phyloP scores from a whole-genome alignment of 2,329 filamentous ascomycete genomes.

The Mycosphaerella sp. region DNA sequence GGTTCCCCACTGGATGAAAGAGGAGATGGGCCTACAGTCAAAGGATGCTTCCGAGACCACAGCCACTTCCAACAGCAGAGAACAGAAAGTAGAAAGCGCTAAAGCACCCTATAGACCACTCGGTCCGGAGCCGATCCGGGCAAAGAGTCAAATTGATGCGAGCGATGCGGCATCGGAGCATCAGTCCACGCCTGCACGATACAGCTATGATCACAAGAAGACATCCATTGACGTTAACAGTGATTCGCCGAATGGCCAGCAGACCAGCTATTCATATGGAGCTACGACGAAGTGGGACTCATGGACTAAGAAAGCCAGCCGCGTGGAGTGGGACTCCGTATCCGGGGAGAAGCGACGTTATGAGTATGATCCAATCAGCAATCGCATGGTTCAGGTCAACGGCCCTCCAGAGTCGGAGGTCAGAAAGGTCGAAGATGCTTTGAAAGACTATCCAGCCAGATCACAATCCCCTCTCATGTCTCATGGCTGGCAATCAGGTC shows the following conservation, averaged over 20 bases:
- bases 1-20: conserved; percentile 29
- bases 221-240: conserved; percentile 7
- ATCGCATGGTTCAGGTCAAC: conserved; percentile 32
- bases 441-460: conserved; percentile 11
- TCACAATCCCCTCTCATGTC: conserved; percentile 15
- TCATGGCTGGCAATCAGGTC: conserved; percentile 12
- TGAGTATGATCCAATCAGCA: conserved; percentile 36
- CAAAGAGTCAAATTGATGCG: conserved; percentile 10
- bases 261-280: conserved; percentile 24
- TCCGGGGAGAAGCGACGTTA: conserved; percentile 26
- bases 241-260: conserved; percentile 17
- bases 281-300: conserved; percentile 31
- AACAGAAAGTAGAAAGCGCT: not conserved
- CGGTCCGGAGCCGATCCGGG: conserved; percentile 6
- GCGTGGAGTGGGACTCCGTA: conserved; percentile 31
- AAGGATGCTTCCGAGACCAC: conserved; percentile 12
- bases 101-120: conserved; percentile 9
- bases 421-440: conserved; percentile 11
- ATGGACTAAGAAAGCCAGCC: conserved; percentile 27
- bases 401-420: conserved; percentile 7
- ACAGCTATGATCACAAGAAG: conserved; percentile 21
- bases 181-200: conserved; percentile 7
- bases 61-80: conserved; percentile 1
- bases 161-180: not conserved
- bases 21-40: conserved; percentile 24